Conservation (phyloP, 352 stramenopile genomes). For the Globisporangium middletonii region DNA sequence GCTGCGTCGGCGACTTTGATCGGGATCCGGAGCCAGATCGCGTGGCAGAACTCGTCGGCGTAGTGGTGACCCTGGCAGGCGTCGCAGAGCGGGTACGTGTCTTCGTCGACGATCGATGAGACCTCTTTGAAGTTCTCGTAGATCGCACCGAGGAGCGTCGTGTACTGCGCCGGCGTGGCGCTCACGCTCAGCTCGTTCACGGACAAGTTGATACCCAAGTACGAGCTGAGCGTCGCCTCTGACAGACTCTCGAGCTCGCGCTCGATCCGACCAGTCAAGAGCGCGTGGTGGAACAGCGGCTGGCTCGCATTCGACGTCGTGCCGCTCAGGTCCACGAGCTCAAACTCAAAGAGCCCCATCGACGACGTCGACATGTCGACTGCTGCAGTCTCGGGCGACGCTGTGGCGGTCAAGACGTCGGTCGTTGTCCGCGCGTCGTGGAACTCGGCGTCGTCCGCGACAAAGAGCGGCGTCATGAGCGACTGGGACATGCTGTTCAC, state of each 20-base stretch:
- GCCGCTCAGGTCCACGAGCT: constrained; percentile 77
- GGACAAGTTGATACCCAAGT: constrained; percentile 53
- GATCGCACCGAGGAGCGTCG: constrained; percentile 67
- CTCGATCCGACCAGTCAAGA: constrained; percentile 74
- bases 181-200: constrained; percentile 79
- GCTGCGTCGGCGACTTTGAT: constrained; percentile 67
- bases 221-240: constrained; percentile 55
- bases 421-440: constrained; percentile 60
- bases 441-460: constrained; percentile 79
- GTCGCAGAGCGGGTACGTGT: constrained; percentile 67
- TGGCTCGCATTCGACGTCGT: constrained; percentile 43
- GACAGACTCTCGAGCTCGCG: constrained; percentile 63
- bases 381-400: constrained; percentile 4
- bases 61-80: constrained; percentile 66
- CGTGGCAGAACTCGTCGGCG: constrained; percentile 47
- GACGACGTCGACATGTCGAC: constrained; percentile 53
- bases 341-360: constrained; percentile 74
- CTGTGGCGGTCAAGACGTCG: constrained; percentile 14
- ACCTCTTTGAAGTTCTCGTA: constrained; percentile 87
- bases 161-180: constrained; percentile 56
- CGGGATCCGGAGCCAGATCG: constrained; percentile 78
- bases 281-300: constrained; percentile 74
- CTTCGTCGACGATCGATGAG: constrained; percentile 66
- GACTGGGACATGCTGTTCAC: constrained; percentile 73
- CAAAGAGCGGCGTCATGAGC: constrained; percentile 69